Evolutionary conservation across 495 filamentous ascomycete genomes (phyloP).

Genomic region (Saxispiralis lemnorum): DNA sequence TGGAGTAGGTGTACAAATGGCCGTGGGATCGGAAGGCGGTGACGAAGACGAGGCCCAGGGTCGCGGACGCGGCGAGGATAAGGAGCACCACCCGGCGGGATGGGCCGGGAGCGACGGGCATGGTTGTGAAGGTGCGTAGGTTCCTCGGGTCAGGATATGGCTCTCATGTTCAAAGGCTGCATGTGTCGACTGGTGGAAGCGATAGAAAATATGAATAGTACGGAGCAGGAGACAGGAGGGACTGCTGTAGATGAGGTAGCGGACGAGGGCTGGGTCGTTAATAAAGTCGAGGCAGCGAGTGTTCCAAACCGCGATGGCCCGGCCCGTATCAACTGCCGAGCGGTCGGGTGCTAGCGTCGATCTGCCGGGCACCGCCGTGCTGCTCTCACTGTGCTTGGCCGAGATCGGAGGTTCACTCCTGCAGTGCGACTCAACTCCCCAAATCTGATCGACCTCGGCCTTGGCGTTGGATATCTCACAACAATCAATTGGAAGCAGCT

Average conservation of each 20-base stretch:
- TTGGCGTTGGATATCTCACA: too few species aligned
- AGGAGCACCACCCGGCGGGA: slow-evolving; percentile 3
- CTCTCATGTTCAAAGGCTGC: neutral
- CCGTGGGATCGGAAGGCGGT: slow-evolving; percentile 7
- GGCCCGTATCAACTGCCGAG: too few species aligned
- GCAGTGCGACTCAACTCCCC: neutral
- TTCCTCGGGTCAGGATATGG: neutral
- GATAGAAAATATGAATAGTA: neutral
- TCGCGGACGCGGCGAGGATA: slow-evolving; percentile 10
- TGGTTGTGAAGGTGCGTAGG: neutral
- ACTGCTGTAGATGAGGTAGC: neutral
- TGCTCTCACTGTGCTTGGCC: too few species aligned
- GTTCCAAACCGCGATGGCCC: too few species aligned
- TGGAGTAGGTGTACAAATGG: neutral
- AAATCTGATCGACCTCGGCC: neutral
- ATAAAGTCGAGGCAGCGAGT: too few species aligned
- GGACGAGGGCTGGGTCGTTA: neutral
- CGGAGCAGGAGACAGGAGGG: neutral
- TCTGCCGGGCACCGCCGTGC: too few species aligned
- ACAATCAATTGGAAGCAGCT: too few species aligned
- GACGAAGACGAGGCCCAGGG: slow-evolving; percentile 13
- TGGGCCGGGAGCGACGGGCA: slow-evolving; percentile 4
- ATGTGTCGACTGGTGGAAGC: neutral
- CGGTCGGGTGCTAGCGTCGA: too few species aligned
- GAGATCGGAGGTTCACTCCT: too few species aligned